Conservation (phyloP, 2,329 filamentous ascomycete species). For the Arthroderma sp. region DNA sequence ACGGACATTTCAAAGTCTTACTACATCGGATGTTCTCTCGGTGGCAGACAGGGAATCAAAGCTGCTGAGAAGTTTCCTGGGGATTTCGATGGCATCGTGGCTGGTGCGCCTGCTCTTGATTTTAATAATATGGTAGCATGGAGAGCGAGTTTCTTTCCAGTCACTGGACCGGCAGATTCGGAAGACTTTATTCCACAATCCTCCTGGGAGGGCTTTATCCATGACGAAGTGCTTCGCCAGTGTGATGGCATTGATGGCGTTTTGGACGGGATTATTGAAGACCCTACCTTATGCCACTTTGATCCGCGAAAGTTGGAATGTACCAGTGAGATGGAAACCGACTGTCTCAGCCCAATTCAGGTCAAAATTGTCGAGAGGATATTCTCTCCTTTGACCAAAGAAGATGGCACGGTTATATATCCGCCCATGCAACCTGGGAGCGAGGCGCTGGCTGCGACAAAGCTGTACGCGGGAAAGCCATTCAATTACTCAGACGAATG, state of each 20-base stretch:
- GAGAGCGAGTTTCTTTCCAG: background rate
- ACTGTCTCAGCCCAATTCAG: background rate
- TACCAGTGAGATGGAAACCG: background rate
- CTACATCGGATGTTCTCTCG: constrained; percentile 2
- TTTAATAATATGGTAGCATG: constrained; percentile 1
- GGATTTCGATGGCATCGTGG: constrained; percentile 1
- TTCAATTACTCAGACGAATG: constrained; percentile 16
- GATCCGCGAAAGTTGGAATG: background rate
- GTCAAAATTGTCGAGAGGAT: background rate
- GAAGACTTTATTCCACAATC: background rate
- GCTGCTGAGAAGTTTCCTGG: background rate
- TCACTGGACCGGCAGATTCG: background rate
- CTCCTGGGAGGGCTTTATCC: background rate
- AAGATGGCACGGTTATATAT: constrained; percentile 10
- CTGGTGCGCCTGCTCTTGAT: background rate
- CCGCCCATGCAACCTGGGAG: constrained; percentile 12
- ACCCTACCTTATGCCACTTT: constrained; percentile 1
- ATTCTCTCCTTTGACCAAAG: background rate
- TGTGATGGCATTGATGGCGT: constrained; percentile 1
- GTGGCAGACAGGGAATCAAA: constrained; percentile 1
- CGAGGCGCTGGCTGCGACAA: constrained; percentile 10
- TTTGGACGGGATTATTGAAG: background rate
- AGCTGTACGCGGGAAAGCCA: constrained; percentile 17
- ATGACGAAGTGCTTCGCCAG: background rate
- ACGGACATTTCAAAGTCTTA: background rate